Conservation (phyloP, 176 grass and related monocot genomes). For the Ananas comosus region DNA sequence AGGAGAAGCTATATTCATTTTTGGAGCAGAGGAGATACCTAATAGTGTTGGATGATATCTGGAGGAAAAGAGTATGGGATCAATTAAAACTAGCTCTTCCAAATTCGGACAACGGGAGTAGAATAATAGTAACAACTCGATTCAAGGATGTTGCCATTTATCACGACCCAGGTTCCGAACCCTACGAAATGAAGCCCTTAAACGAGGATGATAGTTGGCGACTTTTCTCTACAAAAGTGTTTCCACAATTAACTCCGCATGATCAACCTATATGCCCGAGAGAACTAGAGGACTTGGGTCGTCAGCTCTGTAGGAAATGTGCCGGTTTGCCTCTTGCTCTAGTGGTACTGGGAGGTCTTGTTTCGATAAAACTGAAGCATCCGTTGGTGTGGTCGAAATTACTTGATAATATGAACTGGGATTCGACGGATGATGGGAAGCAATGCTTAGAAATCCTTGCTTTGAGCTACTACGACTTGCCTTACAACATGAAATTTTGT, state of each 20-base stretch:
- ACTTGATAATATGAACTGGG: background rate
- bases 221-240: background rate
- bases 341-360: background rate
- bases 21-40: background rate
- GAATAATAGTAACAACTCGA: background rate
- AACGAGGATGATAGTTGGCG: background rate
- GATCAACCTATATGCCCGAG: background rate
- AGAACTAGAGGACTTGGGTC: background rate
- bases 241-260: background rate
- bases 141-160: background rate
- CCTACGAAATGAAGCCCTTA: background rate
- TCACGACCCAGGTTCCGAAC: background rate
- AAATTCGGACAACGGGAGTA: background rate
- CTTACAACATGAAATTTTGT: background rate
- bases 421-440: background rate
- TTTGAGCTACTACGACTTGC: conserved; percentile 3
- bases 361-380: background rate
- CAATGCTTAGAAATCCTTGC: conserved; percentile 1
- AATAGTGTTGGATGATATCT: background rate
- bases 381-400: background rate
- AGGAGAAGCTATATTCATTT: background rate
- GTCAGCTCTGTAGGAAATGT: background rate
- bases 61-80: background rate
- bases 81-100: background rate
- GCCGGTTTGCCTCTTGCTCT: background rate